Conservation (phyloP, 139 green algal genomes). For the Picochlorum costavermella region DNA sequence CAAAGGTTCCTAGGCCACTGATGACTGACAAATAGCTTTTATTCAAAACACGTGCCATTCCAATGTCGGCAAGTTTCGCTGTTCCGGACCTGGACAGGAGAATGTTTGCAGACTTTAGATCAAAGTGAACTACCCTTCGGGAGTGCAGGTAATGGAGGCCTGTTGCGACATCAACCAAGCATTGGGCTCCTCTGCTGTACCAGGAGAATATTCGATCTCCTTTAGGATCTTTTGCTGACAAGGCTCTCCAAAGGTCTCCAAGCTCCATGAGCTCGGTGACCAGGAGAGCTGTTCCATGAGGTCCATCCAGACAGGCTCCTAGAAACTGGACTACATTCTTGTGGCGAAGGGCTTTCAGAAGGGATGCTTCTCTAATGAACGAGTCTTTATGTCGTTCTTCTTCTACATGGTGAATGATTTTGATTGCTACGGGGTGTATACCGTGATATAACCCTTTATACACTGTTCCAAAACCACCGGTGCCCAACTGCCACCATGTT, state of each 20-base stretch:
- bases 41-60: constrained; percentile 34
- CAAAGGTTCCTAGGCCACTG: constrained; percentile 22
- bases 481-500: constrained; percentile 30
- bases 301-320: constrained; percentile 22
- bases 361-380: constrained; percentile 24
- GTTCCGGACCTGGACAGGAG: constrained; percentile 24
- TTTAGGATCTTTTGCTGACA: constrained; percentile 16
- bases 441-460: constrained; percentile 66
- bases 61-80: constrained; percentile 33
- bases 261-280: constrained; percentile 38
- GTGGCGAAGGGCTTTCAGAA: constrained; percentile 31
- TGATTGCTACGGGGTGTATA: constrained; percentile 61
- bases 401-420: constrained; percentile 37
- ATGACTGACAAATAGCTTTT: constrained; percentile 29
- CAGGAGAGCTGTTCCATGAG: constrained; percentile 20
- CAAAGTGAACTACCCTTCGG: constrained; percentile 30
- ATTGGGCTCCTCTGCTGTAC: constrained; percentile 14
- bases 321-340: constrained; percentile 34
- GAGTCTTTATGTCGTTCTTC: constrained; percentile 13
- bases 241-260: constrained; percentile 34
- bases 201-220: constrained; percentile 26
- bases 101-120: constrained; percentile 41
- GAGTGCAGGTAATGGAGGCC: constrained; percentile 32
- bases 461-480: constrained; percentile 34
- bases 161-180: constrained; percentile 30